A percentile compares a stretch with the other conserved stretches of the same genome.
Conservation (phyloP, 176 grass and related monocot genomes). For the Oryza nivara region DNA sequence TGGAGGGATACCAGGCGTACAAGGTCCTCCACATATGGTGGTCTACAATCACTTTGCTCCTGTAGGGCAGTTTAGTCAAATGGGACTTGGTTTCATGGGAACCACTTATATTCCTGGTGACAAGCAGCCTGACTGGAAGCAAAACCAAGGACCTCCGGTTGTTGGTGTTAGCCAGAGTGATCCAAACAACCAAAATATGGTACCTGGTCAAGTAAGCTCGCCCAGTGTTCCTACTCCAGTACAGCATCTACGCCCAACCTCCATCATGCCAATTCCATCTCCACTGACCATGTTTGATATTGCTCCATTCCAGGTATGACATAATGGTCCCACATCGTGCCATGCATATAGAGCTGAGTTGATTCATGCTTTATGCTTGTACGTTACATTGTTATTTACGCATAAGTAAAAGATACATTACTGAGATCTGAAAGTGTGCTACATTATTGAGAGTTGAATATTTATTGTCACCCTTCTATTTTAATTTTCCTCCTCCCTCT, state of each 20-base stretch:
- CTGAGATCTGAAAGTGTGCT: background rate
- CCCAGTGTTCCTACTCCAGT: slow-evolving; percentile 64
- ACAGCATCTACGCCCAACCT: slow-evolving; percentile 68
- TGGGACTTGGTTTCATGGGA: slow-evolving; percentile 95
- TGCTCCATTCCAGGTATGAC: slow-evolving; percentile 85
- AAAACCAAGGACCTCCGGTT: slow-evolving; percentile 60
- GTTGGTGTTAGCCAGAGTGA: slow-evolving; percentile 64
- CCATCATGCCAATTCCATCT: slow-evolving; percentile 83
- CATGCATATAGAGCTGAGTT: slow-evolving; percentile 33
- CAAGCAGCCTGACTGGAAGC: slow-evolving; percentile 94
- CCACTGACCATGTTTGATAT: slow-evolving; percentile 96
- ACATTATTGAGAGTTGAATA: slow-evolving; percentile 5
- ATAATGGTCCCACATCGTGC: slow-evolving; percentile 19
- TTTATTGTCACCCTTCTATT: background rate
- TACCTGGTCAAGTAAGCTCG: slow-evolving; percentile 60
- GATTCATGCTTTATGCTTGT: background rate
- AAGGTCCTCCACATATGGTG: slow-evolving; percentile 93
- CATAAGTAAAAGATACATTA: slow-evolving; percentile 1
- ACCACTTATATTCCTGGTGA: slow-evolving; percentile 84
- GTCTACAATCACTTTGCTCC: slow-evolving; percentile 96
- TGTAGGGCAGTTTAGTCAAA: slow-evolving; percentile 88
- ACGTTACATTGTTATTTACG: slow-evolving; percentile 10
- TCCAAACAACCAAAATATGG: slow-evolving; percentile 65
- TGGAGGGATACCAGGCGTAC: slow-evolving; percentile 82
- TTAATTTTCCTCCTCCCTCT: background rate